Evolutionary conservation across 371 early-diverging fungal genomes (phyloP).

Genomic region (Blakeslea trispora): DNA sequence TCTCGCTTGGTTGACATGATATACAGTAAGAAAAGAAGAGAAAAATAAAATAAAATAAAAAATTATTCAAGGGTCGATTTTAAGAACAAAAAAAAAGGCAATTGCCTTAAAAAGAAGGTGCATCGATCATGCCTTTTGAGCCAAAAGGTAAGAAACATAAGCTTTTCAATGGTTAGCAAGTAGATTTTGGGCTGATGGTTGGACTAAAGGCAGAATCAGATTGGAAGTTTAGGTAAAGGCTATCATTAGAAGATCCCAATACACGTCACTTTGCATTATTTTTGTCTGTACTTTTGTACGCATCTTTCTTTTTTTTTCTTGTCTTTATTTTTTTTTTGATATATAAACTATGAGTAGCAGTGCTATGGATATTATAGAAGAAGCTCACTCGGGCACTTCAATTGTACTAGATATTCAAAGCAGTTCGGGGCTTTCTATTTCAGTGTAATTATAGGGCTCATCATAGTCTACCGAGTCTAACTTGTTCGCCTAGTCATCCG

Average conservation of each 20-base stretch:
- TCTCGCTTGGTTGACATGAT: constrained; percentile 28
- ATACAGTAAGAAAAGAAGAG: not conserved
- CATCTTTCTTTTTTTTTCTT: not conserved
- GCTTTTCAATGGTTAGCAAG: too few relatives aligned
- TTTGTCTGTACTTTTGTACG: too few relatives aligned
- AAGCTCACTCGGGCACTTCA: constrained; percentile 21
- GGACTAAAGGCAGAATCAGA: too few relatives aligned
- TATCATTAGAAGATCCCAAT: too few relatives aligned
- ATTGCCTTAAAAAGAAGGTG: too few relatives aligned
- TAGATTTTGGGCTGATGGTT: too few relatives aligned
- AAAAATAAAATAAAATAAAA: constrained; percentile 2
- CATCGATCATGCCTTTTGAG: too few relatives aligned
- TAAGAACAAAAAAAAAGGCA: not conserved
- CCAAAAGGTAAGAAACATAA: too few relatives aligned
- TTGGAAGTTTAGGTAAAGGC: too few relatives aligned
- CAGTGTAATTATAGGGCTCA: constrained; percentile 34
- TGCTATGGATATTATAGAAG: constrained; percentile 50
- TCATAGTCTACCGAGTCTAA: not conserved
- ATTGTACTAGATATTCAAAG: constrained; percentile 37
- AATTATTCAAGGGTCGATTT: constrained; percentile 1
- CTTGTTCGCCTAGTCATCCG: constrained; percentile 66
- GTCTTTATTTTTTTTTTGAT: not conserved
- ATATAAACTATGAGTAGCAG: constrained; percentile 25
- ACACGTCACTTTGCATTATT: too few relatives aligned
- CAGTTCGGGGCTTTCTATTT: constrained; percentile 47